Percentiles rank a stretch among this genome's conserved stretches.
Evolutionary conservation across 2,329 filamentous ascomycete genomes (phyloP).

Genomic region (Geosmithia flava): DNA sequence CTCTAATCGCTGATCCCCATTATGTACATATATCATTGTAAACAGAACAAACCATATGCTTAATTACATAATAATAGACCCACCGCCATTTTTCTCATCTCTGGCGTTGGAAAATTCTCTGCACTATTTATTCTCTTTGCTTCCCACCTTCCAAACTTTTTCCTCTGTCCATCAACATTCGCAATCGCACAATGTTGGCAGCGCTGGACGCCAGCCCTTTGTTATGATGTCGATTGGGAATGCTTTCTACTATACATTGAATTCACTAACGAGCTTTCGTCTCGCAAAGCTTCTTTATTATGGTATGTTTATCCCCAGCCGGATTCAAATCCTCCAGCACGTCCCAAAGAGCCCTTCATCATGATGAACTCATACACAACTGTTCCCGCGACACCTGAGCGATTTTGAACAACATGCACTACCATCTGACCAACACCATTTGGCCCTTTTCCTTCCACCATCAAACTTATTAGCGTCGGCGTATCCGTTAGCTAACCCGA

Average conservation of each 20-base stretch:
- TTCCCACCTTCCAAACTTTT: background rate
- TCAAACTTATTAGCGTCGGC: background rate
- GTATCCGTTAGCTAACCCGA: background rate
- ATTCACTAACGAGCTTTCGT: background rate
- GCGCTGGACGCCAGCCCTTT: background rate
- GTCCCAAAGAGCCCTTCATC: background rate
- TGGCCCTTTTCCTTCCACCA: background rate
- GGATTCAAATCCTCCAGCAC: background rate
- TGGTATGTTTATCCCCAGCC: background rate
- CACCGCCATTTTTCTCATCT: background rate
- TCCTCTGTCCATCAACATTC: background rate
- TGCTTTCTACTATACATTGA: background rate
- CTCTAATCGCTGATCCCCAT: background rate
- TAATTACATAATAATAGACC: background rate
- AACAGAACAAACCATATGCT: background rate
- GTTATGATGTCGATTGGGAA: background rate
- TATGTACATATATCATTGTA: background rate
- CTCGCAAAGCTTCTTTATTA: background rate
- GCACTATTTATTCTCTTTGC: background rate
- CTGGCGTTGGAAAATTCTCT: background rate
- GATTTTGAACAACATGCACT: conserved; percentile 58
- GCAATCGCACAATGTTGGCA: background rate
- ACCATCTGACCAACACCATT: conserved; percentile 48
- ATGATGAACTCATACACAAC: conserved; percentile 46
- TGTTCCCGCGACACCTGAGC: conserved; percentile 52